A percentile compares a stretch with the other conserved stretches of the same genome.
Conservation (phyloP, 2,329 filamentous ascomycete genomes). For the Fusarium pseudocircinatum region DNA sequence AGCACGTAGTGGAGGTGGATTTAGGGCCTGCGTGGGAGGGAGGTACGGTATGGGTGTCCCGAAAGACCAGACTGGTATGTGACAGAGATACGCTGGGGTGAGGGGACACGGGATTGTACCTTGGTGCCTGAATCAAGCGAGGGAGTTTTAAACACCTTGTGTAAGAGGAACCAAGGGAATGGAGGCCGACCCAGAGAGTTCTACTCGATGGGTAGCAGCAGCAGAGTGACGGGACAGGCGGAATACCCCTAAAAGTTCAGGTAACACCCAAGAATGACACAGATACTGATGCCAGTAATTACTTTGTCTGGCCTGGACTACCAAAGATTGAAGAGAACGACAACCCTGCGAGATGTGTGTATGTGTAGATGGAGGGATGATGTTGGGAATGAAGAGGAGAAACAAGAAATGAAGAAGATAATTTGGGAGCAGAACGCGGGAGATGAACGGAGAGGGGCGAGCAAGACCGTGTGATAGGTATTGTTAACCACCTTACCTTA, state of each 20-base stretch:
- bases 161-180: slow-evolving; percentile 24
- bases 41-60: slow-evolving; percentile 29
- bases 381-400: slow-evolving; percentile 29
- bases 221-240: slow-evolving; percentile 19
- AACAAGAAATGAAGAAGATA: slow-evolving; percentile 27
- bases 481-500: background rate
- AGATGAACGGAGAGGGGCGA: background rate
- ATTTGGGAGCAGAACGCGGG: slow-evolving; percentile 7
- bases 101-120: slow-evolving; percentile 24
- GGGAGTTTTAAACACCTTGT: slow-evolving; percentile 27
- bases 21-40: slow-evolving; percentile 15
- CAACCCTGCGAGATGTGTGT: background rate
- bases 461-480: background rate
- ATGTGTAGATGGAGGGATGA: slow-evolving; percentile 18
- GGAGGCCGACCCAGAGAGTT: slow-evolving; percentile 2
- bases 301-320: background rate
- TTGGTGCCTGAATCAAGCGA: slow-evolving; percentile 33
- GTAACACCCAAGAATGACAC: background rate
- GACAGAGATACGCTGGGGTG: slow-evolving; percentile 24
- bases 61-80: slow-evolving; percentile 31
- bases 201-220: slow-evolving; percentile 10
- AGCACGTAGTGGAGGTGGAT: background rate
- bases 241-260: slow-evolving; percentile 7
- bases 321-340: background rate
- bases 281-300: slow-evolving; percentile 9